Evolutionary conservation across 495 filamentous ascomycete genomes (phyloP), one percentile per base, ranked within the genome.

Genomic region (Cladorrhinum samala): DNA sequence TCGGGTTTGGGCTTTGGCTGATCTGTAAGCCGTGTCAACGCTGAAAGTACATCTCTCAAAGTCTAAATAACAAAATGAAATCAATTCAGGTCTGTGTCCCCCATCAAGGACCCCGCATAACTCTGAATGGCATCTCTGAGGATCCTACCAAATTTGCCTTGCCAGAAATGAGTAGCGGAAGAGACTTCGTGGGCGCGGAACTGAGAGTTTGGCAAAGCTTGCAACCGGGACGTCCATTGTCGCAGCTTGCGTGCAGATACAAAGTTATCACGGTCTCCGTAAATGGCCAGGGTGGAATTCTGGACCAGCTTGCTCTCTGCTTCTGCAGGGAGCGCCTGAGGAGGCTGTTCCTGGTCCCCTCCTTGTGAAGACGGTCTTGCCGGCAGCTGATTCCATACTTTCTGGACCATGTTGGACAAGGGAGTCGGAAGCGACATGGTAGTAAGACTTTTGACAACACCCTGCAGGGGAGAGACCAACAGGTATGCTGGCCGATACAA

Each of bases 111-210:
- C 3, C 51, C 41, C 13, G 52, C 60, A 47, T 64, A 69, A 2
- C 54, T 43, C 1, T 40, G 42, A 39, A 69, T 52, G 37, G 62
- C 70, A 62, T 76, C 57, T 13, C 51, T 24, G 25, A 91, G 71
- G 54, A 76, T 69, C 37, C 61, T 56, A 59, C 79, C 71, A n/a
- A 77, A 83, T 3, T 81, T 83, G 4, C 76, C 61, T 58, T 92
- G 86, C 89, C 90, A 96, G 60, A 95, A 95, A 69, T 96, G 91
- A 2, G 86, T 88, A 8, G 86, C 91, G 4, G 79, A 80, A 17
- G 69, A 65, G 41, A 95, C 76, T 60, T 88, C 82, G 24, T 75
- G 70, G 50, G 68, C 73, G 5, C 66, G 64, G 51, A 85, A 86
- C 45, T 56, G 66, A 30, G 68, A 71, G 21, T 58, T 66, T 11